Conservation (phyloP, 2,329 filamentous ascomycete genomes). For the Ophiostoma sp. region DNA sequence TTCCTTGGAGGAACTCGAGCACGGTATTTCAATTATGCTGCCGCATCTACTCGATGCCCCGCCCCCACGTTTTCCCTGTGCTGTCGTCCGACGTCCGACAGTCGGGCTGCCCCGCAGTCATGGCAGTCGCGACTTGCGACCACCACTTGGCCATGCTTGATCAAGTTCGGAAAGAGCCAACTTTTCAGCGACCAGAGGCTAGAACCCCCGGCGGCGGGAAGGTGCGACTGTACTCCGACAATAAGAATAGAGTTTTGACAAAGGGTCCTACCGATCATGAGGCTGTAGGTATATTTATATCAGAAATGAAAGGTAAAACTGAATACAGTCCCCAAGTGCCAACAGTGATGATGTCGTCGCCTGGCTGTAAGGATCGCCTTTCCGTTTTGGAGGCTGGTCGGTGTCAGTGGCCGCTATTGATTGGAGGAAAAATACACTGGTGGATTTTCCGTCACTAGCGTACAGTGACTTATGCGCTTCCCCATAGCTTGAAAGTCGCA, state of each 20-base stretch:
- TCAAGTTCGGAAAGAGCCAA: not conserved
- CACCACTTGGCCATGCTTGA: not conserved
- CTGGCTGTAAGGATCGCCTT: not conserved
- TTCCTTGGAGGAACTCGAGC: not conserved
- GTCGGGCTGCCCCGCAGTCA: constrained; percentile 7
- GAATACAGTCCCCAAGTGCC: not conserved
- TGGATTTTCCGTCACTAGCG: constrained; percentile 19
- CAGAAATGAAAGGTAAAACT: not conserved
- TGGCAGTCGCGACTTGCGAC: not conserved
- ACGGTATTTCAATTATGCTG: not conserved
- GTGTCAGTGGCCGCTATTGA: not conserved
- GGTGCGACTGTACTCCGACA: not conserved
- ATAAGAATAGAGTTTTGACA: not conserved
- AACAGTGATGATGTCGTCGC: not conserved
- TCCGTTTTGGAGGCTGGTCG: not conserved
- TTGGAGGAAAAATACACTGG: constrained; percentile 25
- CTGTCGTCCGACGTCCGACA: not conserved
- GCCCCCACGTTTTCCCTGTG: constrained; percentile 15
- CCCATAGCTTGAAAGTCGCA: not conserved
- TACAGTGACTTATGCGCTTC: not conserved
- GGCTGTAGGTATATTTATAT: not conserved
- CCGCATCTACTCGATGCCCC: not conserved
- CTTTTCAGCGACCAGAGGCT: not conserved
- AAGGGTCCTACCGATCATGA: not conserved
- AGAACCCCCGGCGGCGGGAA: not conserved